These are phyloP conservation scores for Cantharellus anzutake DNA, from an alignment of 768 basidiomycete genomes.

Conservation along the genomic window DNA sequence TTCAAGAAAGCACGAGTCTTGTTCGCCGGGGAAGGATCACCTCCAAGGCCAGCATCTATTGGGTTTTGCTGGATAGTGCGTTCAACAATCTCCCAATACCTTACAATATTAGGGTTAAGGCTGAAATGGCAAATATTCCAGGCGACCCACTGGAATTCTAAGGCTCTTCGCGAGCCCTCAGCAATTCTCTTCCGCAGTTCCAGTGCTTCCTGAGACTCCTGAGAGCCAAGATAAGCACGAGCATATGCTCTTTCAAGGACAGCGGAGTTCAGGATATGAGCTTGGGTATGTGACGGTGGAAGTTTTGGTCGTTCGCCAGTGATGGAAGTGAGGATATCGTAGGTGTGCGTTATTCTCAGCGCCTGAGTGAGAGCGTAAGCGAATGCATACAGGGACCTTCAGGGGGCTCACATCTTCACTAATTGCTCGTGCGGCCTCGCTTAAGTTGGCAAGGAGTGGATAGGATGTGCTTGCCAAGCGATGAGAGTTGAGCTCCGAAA, in stretches of 20 bases:
- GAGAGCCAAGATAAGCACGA: conserved; percentile 47
- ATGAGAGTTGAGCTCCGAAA: conserved; percentile 58
- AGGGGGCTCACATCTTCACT: background rate
- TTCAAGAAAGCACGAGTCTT: conserved; percentile 76
- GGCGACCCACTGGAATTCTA: conserved; percentile 53
- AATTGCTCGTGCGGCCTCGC: conserved; percentile 34
- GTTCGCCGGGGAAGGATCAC: conserved; percentile 78
- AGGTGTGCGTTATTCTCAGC: conserved; percentile 14
- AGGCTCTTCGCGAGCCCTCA: conserved; percentile 53
- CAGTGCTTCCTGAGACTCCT: conserved; percentile 43
- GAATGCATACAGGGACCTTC: background rate
- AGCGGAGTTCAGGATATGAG: conserved; percentile 66
- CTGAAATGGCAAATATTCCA: background rate
- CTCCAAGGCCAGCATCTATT: conserved; percentile 71
- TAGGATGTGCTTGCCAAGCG: conserved; percentile 53
- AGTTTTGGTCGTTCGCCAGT: conserved; percentile 56
- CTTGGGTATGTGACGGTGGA: conserved; percentile 61
- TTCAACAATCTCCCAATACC: conserved; percentile 64
- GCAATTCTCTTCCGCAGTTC: conserved; percentile 55
- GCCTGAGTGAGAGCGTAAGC: background rate
- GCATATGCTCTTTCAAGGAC: conserved; percentile 72
- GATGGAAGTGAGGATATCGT: conserved; percentile 58
- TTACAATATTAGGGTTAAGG: background rate
- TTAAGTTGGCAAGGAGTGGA: conserved; percentile 54
- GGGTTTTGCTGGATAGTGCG: conserved; percentile 65